Conservation (phyloP, 2,329 filamentous ascomycete species). For the Aspergillus chevalieri region DNA sequence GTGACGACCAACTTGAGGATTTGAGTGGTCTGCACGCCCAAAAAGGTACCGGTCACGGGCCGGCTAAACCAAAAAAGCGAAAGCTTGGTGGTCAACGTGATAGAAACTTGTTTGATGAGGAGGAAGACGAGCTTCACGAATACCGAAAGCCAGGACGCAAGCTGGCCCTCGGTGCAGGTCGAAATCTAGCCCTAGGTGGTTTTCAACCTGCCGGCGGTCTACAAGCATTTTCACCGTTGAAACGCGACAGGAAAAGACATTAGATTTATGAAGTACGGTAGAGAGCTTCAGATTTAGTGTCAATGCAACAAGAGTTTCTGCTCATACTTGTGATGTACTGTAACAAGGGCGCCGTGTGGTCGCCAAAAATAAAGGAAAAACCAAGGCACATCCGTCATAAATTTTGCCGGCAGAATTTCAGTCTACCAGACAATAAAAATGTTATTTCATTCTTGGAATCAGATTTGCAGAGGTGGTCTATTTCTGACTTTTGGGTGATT, state of each 20-base stretch:
- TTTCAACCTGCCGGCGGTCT: slow-evolving; percentile 39
- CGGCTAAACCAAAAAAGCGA: slow-evolving; percentile 60
- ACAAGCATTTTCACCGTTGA: slow-evolving; percentile 64
- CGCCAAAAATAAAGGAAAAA: background rate
- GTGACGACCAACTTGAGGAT: slow-evolving; percentile 11
- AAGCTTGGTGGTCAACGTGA: slow-evolving; percentile 60
- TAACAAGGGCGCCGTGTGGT: too few species aligned
- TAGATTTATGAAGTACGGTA: slow-evolving; percentile 2
- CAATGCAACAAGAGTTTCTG: background rate
- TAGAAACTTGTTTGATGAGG: slow-evolving; percentile 65
- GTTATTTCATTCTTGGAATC: too few species aligned
- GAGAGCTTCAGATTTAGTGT: too few species aligned
- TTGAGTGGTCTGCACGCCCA: slow-evolving; percentile 13
- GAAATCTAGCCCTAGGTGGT: slow-evolving; percentile 13
- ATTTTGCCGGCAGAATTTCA: background rate
- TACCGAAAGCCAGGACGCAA: slow-evolving; percentile 22
- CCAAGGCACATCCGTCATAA: background rate
- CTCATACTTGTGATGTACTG: too few species aligned
- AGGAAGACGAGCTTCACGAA: slow-evolving; percentile 44
- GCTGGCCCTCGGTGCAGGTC: slow-evolving; percentile 16
- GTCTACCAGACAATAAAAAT: too few species aligned
- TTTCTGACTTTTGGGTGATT: too few species aligned
- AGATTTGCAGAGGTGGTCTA: too few species aligned
- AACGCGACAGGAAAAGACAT: slow-evolving; percentile 55
- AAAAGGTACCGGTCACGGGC: slow-evolving; percentile 16